Base-by-base conservation (phyloP, 2,329 filamentous ascomycete genomes). In the Acrocalymma vagum region DNA sequence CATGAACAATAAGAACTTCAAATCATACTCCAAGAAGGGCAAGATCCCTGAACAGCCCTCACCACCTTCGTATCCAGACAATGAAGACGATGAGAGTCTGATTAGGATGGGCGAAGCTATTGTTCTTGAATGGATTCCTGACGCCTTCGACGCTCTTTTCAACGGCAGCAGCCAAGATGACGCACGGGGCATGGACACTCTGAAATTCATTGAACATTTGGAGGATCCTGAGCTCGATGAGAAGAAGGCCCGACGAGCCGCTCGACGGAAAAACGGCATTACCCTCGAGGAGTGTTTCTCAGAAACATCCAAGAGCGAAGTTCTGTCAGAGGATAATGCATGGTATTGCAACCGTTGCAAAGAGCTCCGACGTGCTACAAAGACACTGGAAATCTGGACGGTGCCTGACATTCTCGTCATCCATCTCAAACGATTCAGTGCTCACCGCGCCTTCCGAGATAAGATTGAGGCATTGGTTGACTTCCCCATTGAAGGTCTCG, bases 311-410 rank as follows among this genome's bases (percentile, higher is more conserved):
- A 93, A 93, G 65, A 88, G 92, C 45, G 94, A 99, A 71, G 85
- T 96, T 10, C 77, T 99, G 4, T 96, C 93, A 0, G 90, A 96
- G 67, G 88, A 95, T 63, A 95, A 99, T 66, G 93, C 90, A 45
- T 99, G 94, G 94, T 97, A 95, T 67, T 99, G 94, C 64, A 93
- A 90, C 41, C 84, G 90, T 20, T 99, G 94, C 79, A 97, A 97
- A 69, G 90, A 96, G 59, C 87, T 95, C 60, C 85, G 90, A 11
- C 86, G 90, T 45, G 94, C 94, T 14, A 92, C 87, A 72, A 99
- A 99, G 77, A 96, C 94, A 62, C 90, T 99, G 37, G 92, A 97
- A 63, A 82, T 99, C 13, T 99, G 94, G 94, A 96, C 93, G 63
- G 87, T 89, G 2, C 94, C 94, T 1, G 94, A 99, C 67, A 95